Percentiles rank a stretch among this genome's conserved stretches.
phyloP scores from a whole-genome alignment of 106 monocot species.

The Dioscorea dumetorum region DNA sequence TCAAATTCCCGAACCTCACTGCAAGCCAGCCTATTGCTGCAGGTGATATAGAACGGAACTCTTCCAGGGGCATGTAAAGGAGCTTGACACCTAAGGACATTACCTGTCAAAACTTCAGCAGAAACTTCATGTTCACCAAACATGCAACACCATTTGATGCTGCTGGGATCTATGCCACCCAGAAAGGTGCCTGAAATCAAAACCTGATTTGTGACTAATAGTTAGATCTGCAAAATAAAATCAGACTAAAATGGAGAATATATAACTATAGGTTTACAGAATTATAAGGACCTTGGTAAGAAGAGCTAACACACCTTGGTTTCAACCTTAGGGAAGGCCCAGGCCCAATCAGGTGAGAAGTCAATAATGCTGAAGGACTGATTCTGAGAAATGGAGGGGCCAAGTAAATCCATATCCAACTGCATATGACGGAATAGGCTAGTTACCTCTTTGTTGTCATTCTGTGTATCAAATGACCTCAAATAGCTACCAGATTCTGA shows the following conservation, averaged over 20 bases:
- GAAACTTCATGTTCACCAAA: constrained; percentile 43
- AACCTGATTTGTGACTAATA: constrained; percentile 18
- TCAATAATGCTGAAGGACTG: constrained; percentile 62
- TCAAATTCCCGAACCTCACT: constrained; percentile 74
- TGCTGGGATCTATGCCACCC: constrained; percentile 6
- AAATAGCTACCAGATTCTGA: constrained; percentile 38
- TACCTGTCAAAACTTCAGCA: constrained; percentile 28
- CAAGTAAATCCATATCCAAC: constrained; percentile 37
- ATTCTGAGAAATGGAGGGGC: constrained; percentile 50
- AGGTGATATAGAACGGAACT: constrained; percentile 46
- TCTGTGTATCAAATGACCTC: constrained; percentile 34
- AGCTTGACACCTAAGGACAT: constrained; percentile 34
- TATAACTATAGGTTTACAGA: too few species aligned
- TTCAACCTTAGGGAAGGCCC: constrained; percentile 50
- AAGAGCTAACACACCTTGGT: constrained; percentile 38
- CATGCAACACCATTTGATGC: constrained; percentile 44
- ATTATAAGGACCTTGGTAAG: too few species aligned
- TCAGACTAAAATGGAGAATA: too few species aligned
- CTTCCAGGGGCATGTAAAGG: constrained; percentile 37
- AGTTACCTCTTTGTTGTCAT: constrained; percentile 33
- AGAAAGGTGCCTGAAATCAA: constrained; percentile 38
- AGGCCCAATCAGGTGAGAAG: constrained; percentile 76
- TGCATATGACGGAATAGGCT: constrained; percentile 33
- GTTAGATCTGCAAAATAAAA: background rate
- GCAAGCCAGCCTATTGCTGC: constrained; percentile 37